phyloP scores from a whole-genome alignment of 306 rosid genomes.

The Quercus glauca region DNA sequence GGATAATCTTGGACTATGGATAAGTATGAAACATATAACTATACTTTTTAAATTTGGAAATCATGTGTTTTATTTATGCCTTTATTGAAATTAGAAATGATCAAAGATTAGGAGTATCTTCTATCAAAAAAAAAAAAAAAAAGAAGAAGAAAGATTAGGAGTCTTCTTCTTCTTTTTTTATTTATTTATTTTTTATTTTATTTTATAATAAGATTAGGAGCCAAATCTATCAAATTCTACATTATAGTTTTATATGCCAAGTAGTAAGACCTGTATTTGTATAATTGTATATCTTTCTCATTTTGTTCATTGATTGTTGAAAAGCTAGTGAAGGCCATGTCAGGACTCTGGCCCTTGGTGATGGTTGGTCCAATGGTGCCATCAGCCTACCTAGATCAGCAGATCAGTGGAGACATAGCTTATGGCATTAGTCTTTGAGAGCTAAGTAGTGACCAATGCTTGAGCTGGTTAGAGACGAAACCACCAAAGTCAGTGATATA shows the following conservation, averaged over 20 bases:
- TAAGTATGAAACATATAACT: background rate
- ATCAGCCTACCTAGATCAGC: constrained; percentile 48
- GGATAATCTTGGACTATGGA: background rate
- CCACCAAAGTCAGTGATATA: constrained; percentile 26
- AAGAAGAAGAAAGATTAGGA: too few relatives aligned
- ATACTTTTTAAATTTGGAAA: background rate
- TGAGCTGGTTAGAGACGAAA: constrained; percentile 33
- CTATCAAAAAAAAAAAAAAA: too few relatives aligned
- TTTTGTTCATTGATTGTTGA: background rate
- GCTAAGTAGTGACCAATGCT: constrained; percentile 21
- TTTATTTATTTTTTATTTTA: too few relatives aligned
- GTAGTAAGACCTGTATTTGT: background rate
- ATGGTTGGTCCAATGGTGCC: constrained; percentile 48
- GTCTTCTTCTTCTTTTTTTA: too few relatives aligned
- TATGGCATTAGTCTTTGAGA: constrained; percentile 39
- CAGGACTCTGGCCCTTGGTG: constrained; percentile 32
- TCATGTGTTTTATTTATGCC: background rate
- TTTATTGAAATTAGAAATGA: background rate
- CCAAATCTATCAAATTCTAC: background rate
- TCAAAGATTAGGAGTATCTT: background rate
- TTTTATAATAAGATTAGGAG: too few relatives aligned
- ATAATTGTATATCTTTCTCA: background rate
- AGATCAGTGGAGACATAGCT: constrained; percentile 26
- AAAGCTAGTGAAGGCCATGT: constrained; percentile 30
- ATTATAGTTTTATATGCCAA: background rate